phyloP scores from a whole-genome alignment of 495 filamentous ascomycete species.

The Annulohypoxylon bovei region DNA sequence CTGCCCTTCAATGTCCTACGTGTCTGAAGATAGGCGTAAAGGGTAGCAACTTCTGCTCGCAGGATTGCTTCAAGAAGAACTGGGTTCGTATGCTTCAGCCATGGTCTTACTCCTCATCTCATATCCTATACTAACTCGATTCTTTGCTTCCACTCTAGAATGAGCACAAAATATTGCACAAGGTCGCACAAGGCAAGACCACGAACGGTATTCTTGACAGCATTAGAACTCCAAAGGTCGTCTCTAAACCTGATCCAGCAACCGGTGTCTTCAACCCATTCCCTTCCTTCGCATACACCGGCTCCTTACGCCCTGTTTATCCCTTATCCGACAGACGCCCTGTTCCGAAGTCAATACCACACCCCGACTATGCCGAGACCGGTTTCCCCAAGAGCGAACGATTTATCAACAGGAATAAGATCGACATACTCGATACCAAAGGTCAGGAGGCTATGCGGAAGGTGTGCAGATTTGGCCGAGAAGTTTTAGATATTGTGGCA shows the following conservation, averaged over 20 bases:
- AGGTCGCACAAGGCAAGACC: conserved; percentile 58
- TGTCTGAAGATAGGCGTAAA: conserved; percentile 86
- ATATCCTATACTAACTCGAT: conserved; percentile 19
- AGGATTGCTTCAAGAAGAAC: conserved; percentile 98
- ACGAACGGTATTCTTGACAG: conserved; percentile 79
- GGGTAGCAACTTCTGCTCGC: conserved; percentile 95
- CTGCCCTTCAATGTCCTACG: conserved; percentile 89
- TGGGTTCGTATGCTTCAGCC: conserved; percentile 73
- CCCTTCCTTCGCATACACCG: conserved; percentile 83
- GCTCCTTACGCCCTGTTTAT: conserved; percentile 85
- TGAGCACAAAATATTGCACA: conserved; percentile 89
- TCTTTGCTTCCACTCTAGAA: conserved; percentile 56
- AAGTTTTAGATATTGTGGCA: conserved; percentile 93
- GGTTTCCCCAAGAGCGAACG: conserved; percentile 85
- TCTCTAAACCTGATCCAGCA: conserved; percentile 90
- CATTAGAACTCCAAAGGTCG: conserved; percentile 74
- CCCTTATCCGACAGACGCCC: conserved; percentile 79
- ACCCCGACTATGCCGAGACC: conserved; percentile 85
- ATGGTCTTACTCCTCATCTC: neutral
- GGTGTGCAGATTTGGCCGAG: conserved; percentile 86
- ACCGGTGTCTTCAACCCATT: conserved; percentile 91
- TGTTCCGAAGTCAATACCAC: conserved; percentile 81
- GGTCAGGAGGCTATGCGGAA: conserved; percentile 89
- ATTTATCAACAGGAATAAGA: conserved; percentile 77
- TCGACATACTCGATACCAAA: conserved; percentile 80